Base-by-base conservation (phyloP, 179 eudicot species). In the Heliamphora pulchella region DNA sequence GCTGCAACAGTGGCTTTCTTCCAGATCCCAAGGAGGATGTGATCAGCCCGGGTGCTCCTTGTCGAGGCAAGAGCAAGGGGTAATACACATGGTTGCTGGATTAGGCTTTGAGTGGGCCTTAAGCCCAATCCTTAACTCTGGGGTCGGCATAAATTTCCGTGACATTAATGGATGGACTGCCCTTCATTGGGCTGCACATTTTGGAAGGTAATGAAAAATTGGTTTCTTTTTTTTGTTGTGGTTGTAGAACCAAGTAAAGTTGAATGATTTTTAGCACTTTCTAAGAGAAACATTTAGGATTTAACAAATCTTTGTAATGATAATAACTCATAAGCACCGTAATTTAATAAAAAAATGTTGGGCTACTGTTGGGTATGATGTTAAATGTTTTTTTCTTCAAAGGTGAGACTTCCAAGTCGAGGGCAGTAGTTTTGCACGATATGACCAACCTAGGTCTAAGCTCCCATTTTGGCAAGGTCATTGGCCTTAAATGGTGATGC, bases 91-190 rank as follows among this genome's bases (percentile, higher is more conserved):
- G 93, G 80, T 92, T 85, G 92, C 98, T 79, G 98, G 94, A 75
- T 86, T 94, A 84, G 98, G 98, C 50, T 94, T 88, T 82, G 91
- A 87, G 81, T 96, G 99, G 98, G 99, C 99, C 77, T 89, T 96
- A 80, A 89, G 84, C 69, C 88, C 93, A 50, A 83, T 94, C 82
- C 87, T 96, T 75, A 86, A 82, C 75, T 84, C 84, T 81, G 98
- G 96, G 80, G 93, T 96, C 70, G 90, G 90, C 70, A 76, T 92
- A 69, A 90, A 96, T 71, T 96, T 94, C 77, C 98, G 99, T 15
- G 99, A 96, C 73, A 87, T 88, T 11, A 90, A 91, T 86, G 99
- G 99, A 14, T 96, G 98, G 96, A 96, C 97, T 77, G 99, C 97
- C 64, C 96, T 96, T 80, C 99, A 96, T 78, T 96, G 99, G 99